Evolutionary conservation across 2,329 filamentous ascomycete species (phyloP), one percentile per base, ranked within the genome.

Genomic region (Beauveria scarabaeidicola): DNA sequence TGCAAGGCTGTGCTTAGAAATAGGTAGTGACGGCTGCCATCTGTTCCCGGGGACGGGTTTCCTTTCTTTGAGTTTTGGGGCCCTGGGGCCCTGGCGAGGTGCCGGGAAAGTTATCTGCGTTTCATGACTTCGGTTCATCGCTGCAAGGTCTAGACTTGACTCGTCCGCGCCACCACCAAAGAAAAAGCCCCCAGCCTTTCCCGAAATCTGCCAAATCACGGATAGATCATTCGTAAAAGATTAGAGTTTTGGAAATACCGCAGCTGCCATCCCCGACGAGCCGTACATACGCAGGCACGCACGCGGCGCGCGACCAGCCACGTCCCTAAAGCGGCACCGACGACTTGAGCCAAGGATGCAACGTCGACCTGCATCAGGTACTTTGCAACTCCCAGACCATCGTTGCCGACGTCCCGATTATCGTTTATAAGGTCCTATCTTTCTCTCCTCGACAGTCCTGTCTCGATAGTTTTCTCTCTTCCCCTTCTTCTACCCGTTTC

Each of bases 401-500:
- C 29, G 9, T 38, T 59, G 48, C 57, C 57, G 57, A 59, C 21
- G 57, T 59, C 57, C 57, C 57, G 57, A 53, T 59, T 27, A 8
- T 29, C 21, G 38, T 53, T 47, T 53, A 53, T 32, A 58, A 58
- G 25, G 32, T 41, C 55, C 17, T 27, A 19, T 3, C 9, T n/a
- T 58, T 21, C 38, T 53, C 27, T 19, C 5, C 1, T 53, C 57
- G n/a, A 44, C 7, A 5, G 36, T 5, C 25, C 38, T 4, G 19
- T 27, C 6, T 36, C 19, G 25, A 47, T 38, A 27, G n/a, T 36
- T 38, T 4, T 38, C 27, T 17, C 46, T n/a, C 25, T 36, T n/a
- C 15, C 32, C 36, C 23, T 21, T 21, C 27, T 53, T 54, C 23
- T 40, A 6, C 13, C 19, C 15, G 47, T 32, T 27, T 36, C 44